Base-by-base conservation (phyloP, 2,329 filamentous ascomycete species). In the Ilyonectria mors-panacis region DNA sequence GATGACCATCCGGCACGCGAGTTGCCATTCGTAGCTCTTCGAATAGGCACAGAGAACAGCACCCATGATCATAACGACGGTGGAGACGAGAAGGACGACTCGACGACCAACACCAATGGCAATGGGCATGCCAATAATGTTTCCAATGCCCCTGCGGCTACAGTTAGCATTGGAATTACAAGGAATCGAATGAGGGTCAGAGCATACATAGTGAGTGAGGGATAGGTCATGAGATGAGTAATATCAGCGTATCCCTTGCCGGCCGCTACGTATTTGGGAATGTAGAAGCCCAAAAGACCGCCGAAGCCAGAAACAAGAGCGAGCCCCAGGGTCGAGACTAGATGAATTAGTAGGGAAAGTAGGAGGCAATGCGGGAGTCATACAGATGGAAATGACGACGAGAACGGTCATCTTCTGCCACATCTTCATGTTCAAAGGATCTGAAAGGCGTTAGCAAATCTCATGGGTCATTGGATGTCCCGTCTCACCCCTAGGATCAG, bases 361-460 rank as follows among this genome's bases (percentile, higher is more conserved):
- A 15, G 6, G 3, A 54, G 19, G 5, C 12, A 33, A 26, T 23
- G 3, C 6, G 21, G 6, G 26, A 15, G 3, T 51, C 63, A 17
- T 47, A 68, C 71, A 73, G 3, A 72, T 65, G 2, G 71, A 73
- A 35, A 73, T 73, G 10, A 71, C 59, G 9, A 73, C 45, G 7
- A 73, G 62, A 13, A 72, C 69, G 6, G 58, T 51, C 12, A 56
- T 58, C 59, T 73, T 73, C 50, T 73, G 71, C 71, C 71, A 73
- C 69, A 68, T 73, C 53, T 59, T 70, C 71, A 73, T 72, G 57
- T 73, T 73, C 54, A 73, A 55, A 1, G 71, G 71, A 60, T 73
- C 71, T 73, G 7, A 10, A 7, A n/a, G 3, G 13, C 13, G 26
- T 44, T 68, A 54, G 64, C 17, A 45, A 30, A 58, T 17, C 23